Evolutionary conservation across 352 stramenopile genomes (phyloP).

Genomic region (Globisporangium cederbergense): DNA sequence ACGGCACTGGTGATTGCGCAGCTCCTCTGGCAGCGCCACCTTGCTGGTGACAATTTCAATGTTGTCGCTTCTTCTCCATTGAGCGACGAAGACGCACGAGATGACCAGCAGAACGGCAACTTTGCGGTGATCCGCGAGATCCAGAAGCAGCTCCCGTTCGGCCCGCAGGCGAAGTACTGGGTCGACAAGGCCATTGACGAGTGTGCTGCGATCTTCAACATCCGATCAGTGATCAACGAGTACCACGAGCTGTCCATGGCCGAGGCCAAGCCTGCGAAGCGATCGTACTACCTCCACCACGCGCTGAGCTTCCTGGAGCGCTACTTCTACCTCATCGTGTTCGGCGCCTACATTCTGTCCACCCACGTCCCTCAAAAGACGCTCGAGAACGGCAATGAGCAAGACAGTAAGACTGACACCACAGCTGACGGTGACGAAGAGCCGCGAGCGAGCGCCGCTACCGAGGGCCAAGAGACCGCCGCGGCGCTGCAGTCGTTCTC

Average conservation of each 20-base stretch:
- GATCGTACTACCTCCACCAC: constrained; percentile 81
- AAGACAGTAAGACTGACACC: constrained; percentile 5
- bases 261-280: constrained; percentile 73
- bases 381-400: neutral
- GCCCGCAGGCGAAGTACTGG: constrained; percentile 62
- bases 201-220: constrained; percentile 70
- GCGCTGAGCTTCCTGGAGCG: constrained; percentile 84
- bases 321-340: constrained; percentile 89
- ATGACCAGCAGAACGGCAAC: constrained; percentile 29
- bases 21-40: constrained; percentile 57
- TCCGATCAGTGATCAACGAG: constrained; percentile 76
- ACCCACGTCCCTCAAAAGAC: constrained; percentile 14
- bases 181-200: constrained; percentile 72
- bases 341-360: constrained; percentile 75
- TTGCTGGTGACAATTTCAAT: constrained; percentile 16
- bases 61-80: constrained; percentile 3
- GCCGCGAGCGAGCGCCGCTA: constrained; percentile 14
- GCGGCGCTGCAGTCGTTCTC: constrained; percentile 51
- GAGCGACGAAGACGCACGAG: neutral
- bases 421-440: constrained; percentile 20
- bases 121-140: constrained; percentile 74
- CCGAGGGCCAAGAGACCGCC: constrained; percentile 20
- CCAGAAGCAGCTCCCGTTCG: constrained; percentile 45
- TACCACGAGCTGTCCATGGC: constrained; percentile 71
- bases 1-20: constrained; percentile 68